phyloP scores from a whole-genome alignment of 805 yeast genomes.

The Yarrowia sp. region DNA sequence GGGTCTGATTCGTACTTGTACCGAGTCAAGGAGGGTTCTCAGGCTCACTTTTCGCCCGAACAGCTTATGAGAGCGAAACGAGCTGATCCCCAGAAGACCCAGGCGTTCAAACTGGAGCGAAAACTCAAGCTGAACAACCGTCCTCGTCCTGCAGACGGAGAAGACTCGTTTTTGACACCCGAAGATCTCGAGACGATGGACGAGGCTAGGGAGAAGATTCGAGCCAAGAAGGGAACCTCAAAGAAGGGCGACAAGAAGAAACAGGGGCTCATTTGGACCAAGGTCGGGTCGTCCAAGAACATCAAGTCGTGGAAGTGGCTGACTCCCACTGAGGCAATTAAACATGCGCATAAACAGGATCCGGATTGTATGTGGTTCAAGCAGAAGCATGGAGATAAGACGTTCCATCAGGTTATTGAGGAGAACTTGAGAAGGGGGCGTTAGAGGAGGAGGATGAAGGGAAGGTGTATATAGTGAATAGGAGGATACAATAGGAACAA shows the following conservation, averaged over 20 bases:
- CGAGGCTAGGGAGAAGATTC: neutral
- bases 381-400: neutral
- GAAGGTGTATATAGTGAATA: too few species aligned
- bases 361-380: neutral
- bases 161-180: neutral
- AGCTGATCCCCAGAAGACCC: neutral
- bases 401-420: neutral
- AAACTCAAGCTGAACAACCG: neutral
- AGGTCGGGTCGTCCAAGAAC: neutral
- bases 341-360: neutral
- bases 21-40: neutral
- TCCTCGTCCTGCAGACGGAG: neutral
- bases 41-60: neutral
- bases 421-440: neutral
- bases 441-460: neutral
- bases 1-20: neutral
- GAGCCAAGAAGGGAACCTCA: neutral
- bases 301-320: slow-evolving; percentile 16
- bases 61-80: neutral
- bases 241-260: neutral
- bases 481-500: too few species aligned
- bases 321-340: neutral
- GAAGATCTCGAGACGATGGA: neutral
- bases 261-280: neutral
- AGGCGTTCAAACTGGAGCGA: neutral